Evolutionary conservation across 1,284 basidiomycete species (phyloP), one percentile per base, ranked within the genome.

Genomic region (Ceratobasidium sp.): DNA sequence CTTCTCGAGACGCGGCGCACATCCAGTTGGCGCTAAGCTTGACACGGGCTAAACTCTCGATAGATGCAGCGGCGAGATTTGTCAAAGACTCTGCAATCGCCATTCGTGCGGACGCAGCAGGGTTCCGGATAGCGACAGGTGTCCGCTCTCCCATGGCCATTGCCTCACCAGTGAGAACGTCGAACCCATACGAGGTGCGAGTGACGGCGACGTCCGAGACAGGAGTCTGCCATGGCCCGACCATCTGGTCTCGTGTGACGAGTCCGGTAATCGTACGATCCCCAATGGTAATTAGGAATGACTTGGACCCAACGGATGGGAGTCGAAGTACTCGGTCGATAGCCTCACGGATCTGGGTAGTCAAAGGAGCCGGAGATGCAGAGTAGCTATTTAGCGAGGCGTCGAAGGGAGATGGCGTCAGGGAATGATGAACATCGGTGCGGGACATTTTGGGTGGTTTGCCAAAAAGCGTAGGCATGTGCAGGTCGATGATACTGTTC

Each of bases 21-120:
- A 99, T 99, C 98, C 98, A 99, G 85, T 99, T 99, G 73, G 97
- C 97, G 80, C 95, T 96, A 22, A 99, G 88, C 86, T 99, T 99
- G 82, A 98, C 90, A 76, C 88, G 87, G 4, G 88, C 87, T 17
- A 99, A 86, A 54, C 89, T 88, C 13, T 89, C 89, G 73, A 97
- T 86, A 67, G 90, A 89, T 1, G 97, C 91, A 11, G 98, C 97
- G 0, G 90, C 91, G 74, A 99, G 88, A 84, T 99, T 99, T 79
- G 93, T 96, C 69, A 99, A 88, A 2, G 97, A 89, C 84, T 99
- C 98, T 19, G 90, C 97, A 51, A 99, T 92, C 32, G 97, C 97
- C 93, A 99, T 97, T 54, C 95, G 90, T 0, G 96, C 97, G 0
- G 96, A 96, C 2, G 96, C 95, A 15, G 92, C 94, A 1, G 96